These are phyloP conservation scores for Candida anglica DNA, from an alignment of 805 yeast genomes.

Conservation along the genomic window DNA sequence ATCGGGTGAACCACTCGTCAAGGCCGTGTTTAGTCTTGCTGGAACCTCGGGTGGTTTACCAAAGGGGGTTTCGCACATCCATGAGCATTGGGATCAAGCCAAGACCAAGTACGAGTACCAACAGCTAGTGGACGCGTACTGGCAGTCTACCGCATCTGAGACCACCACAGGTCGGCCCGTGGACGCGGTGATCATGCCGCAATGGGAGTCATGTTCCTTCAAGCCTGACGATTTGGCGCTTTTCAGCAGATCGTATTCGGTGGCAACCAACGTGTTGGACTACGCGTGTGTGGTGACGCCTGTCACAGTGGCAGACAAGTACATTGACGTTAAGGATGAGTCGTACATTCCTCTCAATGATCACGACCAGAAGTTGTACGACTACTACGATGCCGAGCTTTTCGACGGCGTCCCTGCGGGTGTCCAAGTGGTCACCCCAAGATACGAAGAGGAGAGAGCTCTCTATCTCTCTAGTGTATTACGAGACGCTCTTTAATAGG, in stretches of 20 bases:
- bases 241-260: conserved; percentile 35
- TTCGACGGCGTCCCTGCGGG: conserved; percentile 8
- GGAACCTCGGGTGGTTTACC: conserved; percentile 26
- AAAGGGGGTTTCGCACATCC: conserved; percentile 19
- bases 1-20: conserved; percentile 42
- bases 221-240: conserved; percentile 30
- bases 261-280: conserved; percentile 19
- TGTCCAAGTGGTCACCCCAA: conserved; percentile 5
- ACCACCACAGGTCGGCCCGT: conserved; percentile 36
- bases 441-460: conserved; percentile 9
- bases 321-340: conserved; percentile 1
- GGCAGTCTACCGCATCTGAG: conserved; percentile 36
- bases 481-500: no score
- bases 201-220: conserved; percentile 23
- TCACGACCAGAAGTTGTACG: conserved; percentile 7
- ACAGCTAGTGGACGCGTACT: conserved; percentile 37
- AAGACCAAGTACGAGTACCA: conserved; percentile 24
- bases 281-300: conserved; percentile 40
- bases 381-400: conserved; percentile 7
- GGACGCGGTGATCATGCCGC: conserved; percentile 42
- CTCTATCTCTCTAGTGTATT: conserved; percentile 1
- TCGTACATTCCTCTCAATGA: conserved; percentile 5
- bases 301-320: conserved; percentile 28
- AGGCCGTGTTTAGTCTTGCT: conserved; percentile 33
- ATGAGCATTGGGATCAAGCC: conserved; percentile 34